Evolutionary conservation across 169 alveolate genomes (phyloP).

Genomic region (Cryptosporidium felis): DNA sequence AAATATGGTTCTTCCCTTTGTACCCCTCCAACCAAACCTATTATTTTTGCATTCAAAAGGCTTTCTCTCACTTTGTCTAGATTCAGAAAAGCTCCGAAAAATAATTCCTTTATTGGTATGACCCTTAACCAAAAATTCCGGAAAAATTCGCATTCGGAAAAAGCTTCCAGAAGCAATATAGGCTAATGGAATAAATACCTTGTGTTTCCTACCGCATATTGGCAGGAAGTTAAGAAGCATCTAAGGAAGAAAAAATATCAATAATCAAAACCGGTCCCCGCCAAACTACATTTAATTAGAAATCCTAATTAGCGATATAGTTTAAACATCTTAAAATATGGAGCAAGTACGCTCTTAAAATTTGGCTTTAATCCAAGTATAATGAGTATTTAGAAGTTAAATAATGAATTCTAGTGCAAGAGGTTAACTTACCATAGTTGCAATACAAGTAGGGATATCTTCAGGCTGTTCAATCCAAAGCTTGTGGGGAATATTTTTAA

Average conservation of each 20-base stretch:
- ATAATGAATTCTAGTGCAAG: background rate
- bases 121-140: no score
- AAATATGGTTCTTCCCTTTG: background rate
- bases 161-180: background rate
- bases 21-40: no score
- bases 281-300: no score
- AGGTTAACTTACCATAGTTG: constrained; percentile 69
- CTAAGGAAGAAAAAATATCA: background rate
- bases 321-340: constrained; percentile 24
- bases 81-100: no score
- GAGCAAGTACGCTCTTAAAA: background rate
- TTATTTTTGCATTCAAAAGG: no score
- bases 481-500: constrained; percentile 68
- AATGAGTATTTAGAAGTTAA: background rate
- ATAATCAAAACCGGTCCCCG: background rate
- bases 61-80: no score
- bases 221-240: background rate
- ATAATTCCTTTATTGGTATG: no score
- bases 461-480: constrained; percentile 80
- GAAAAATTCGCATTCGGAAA: no score
- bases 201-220: background rate
- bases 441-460: constrained; percentile 77
- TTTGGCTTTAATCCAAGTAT: constrained; percentile 17
- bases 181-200: background rate
- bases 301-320: background rate